These are phyloP conservation scores for Ascochyta lentis DNA, from an alignment of 2,329 filamentous ascomycete genomes.

Conservation along the genomic window DNA sequence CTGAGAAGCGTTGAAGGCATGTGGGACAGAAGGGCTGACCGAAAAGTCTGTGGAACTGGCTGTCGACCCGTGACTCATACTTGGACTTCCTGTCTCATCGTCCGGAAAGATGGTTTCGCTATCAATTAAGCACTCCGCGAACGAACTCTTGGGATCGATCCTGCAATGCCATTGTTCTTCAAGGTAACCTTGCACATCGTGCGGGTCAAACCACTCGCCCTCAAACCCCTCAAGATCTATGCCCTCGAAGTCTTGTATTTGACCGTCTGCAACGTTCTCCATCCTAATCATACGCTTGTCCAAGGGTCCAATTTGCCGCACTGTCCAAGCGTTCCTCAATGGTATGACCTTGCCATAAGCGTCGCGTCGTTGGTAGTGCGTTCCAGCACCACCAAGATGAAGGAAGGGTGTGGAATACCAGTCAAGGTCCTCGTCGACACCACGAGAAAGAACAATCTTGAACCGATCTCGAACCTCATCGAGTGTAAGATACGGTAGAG, in stretches of 20 bases:
- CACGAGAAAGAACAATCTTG: conserved; percentile 47
- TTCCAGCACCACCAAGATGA: conserved; percentile 71
- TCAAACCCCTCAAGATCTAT: conserved; percentile 69
- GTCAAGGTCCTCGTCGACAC: conserved; percentile 60
- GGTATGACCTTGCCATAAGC: conserved; percentile 46
- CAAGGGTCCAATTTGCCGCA: conserved; percentile 44
- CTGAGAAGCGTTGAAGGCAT: neutral
- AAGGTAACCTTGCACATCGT: conserved; percentile 79
- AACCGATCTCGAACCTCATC: conserved; percentile 52
- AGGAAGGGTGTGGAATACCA: conserved; percentile 68
- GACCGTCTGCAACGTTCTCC: conserved; percentile 24
- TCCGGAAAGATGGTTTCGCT: conserved; percentile 27
- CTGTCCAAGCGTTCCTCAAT: conserved; percentile 39
- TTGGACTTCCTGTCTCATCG: conserved; percentile 6
- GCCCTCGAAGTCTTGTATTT: conserved; percentile 30
- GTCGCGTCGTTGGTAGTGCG: conserved; percentile 62
- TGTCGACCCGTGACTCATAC: conserved; percentile 6
- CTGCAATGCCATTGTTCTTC: conserved; percentile 64
- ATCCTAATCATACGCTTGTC: conserved; percentile 35
- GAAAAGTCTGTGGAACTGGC: conserved; percentile 6
- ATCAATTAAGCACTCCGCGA: conserved; percentile 57
- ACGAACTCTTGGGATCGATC: conserved; percentile 67
- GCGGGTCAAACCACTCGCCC: conserved; percentile 77
- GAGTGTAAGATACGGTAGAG: conserved; percentile 62
- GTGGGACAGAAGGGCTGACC: neutral